Percentiles rank a stretch among this genome's conserved stretches.
These are phyloP conservation scores for Paxillus rubicundulus DNA, from an alignment of 768 basidiomycete genomes.

Conservation along the genomic window DNA sequence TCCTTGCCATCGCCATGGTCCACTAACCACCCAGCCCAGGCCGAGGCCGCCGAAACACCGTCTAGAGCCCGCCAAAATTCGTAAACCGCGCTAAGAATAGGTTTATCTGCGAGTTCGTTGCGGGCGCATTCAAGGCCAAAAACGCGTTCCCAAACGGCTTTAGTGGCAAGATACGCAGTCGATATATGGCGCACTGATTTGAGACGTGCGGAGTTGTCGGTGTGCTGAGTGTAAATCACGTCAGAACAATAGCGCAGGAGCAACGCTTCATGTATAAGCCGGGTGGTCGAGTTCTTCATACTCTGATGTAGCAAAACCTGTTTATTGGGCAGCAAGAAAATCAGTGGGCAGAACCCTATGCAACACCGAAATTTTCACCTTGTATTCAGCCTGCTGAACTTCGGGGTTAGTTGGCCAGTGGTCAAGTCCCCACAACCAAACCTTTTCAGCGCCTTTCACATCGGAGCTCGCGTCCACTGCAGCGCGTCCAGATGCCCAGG, in stretches of 20 bases:
- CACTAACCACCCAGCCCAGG: constrained; percentile 50
- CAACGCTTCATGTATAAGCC: constrained; percentile 45
- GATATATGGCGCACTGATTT: constrained; percentile 41
- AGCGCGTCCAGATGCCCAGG: constrained; percentile 47
- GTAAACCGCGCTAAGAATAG: constrained; percentile 30
- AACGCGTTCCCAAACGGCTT: constrained; percentile 42
- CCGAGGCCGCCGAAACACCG: constrained; percentile 36
- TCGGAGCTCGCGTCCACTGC: constrained; percentile 27
- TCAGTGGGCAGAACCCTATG: background rate
- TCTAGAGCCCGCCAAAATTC: constrained; percentile 44
- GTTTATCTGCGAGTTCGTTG: constrained; percentile 15
- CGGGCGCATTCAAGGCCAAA: constrained; percentile 34
- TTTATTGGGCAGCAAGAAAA: constrained; percentile 3
- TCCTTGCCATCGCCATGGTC: constrained; percentile 38
- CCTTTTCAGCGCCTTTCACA: constrained; percentile 28
- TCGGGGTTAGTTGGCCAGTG: constrained; percentile 13
- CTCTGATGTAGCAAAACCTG: constrained; percentile 48
- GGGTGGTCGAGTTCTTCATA: constrained; percentile 39
- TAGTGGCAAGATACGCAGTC: constrained; percentile 41
- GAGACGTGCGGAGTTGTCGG: constrained; percentile 16
- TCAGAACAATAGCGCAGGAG: constrained; percentile 44
- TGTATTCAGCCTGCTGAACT: constrained; percentile 26
- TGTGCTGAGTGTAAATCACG: constrained; percentile 22
- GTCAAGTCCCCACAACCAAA: constrained; percentile 59
- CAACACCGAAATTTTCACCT: constrained; percentile 27